Percentiles rank a stretch among this genome's conserved stretches.
phyloP scores from a whole-genome alignment of 73 alveolate genomes.

The Urostyla sp. region DNA sequence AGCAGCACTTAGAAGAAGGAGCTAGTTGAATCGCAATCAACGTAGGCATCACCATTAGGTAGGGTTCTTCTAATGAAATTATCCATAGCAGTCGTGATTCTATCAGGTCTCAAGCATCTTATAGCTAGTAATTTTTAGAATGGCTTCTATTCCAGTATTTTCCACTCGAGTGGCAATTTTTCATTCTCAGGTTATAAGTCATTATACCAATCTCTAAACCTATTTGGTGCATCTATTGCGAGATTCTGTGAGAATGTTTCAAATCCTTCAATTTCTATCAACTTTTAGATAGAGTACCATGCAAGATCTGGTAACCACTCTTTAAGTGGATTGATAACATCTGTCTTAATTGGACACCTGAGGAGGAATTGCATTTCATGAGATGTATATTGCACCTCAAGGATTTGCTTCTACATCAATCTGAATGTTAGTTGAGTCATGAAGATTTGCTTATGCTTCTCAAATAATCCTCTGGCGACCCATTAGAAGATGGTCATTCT shows the following conservation, averaged over 20 bases:
- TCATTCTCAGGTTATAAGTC: conserved; percentile 99
- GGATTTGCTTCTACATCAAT: conserved; percentile 96
- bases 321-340: conserved; percentile 94
- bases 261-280: conserved; percentile 98
- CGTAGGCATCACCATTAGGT: conserved; percentile 85
- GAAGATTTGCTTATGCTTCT: conserved; percentile 98
- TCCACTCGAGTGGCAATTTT: conserved; percentile 99
- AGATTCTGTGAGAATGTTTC: conserved; percentile 96
- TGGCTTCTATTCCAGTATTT: conserved; percentile 97
- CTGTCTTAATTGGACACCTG: conserved; percentile 93
- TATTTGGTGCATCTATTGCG: conserved; percentile 99
- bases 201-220: conserved; percentile 99
- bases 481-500: conserved; percentile 98
- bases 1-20: conserved; percentile 91
- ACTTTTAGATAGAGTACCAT: conserved; percentile 97
- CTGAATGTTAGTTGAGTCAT: conserved; percentile 97
- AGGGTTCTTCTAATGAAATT: conserved; percentile 95
- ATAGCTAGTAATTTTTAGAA: conserved; percentile 98
- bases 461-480: conserved; percentile 99
- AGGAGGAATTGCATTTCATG: conserved; percentile 89
- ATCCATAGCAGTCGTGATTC: conserved; percentile 97
- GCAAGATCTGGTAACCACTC: conserved; percentile 98
- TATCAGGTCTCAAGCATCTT: conserved; percentile 99
- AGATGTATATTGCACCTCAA: conserved; percentile 80
- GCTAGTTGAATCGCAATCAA: conserved; percentile 92